Percentiles rank a stretch among this genome's conserved stretches.
These are phyloP conservation scores for Aspergillus phoenicis DNA, from an alignment of 2,329 filamentous ascomycete species.

Conservation along the genomic window DNA sequence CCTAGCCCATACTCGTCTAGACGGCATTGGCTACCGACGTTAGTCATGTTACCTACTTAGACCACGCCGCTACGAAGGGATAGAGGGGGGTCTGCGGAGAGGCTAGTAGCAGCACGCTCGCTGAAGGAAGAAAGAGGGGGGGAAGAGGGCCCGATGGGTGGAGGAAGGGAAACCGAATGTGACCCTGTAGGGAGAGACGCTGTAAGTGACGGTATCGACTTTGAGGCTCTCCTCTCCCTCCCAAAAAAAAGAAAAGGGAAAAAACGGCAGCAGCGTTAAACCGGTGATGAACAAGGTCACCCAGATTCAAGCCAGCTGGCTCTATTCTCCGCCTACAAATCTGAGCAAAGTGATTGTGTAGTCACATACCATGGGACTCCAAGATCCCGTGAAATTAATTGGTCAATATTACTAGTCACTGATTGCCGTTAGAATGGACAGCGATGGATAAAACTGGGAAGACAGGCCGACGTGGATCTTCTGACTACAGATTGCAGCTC, in stretches of 20 bases:
- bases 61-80: conserved; percentile 6
- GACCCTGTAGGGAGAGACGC: neutral
- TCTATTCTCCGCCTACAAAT: neutral
- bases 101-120: no score
- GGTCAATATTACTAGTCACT: neutral
- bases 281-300: neutral
- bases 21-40: conserved; percentile 11
- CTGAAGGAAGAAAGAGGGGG: neutral
- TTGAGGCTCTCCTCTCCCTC: conserved; percentile 3
- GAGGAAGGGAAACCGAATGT: neutral
- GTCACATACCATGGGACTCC: neutral
- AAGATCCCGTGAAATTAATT: neutral
- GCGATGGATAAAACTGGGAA: conserved; percentile 4
- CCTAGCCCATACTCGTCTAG: conserved; percentile 13
- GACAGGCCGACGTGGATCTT: conserved; percentile 3
- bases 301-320: neutral
- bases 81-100: neutral
- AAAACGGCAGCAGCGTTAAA: neutral
- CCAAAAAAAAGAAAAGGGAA: neutral
- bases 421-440: neutral
- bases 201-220: conserved; percentile 1
- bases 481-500: conserved; percentile 14
- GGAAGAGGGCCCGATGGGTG: neutral
- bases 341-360: neutral
- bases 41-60: conserved; percentile 7